phyloP scores from a whole-genome alignment of 192 early-diverging fungal genomes.

The Entomortierella chlamydospora region DNA sequence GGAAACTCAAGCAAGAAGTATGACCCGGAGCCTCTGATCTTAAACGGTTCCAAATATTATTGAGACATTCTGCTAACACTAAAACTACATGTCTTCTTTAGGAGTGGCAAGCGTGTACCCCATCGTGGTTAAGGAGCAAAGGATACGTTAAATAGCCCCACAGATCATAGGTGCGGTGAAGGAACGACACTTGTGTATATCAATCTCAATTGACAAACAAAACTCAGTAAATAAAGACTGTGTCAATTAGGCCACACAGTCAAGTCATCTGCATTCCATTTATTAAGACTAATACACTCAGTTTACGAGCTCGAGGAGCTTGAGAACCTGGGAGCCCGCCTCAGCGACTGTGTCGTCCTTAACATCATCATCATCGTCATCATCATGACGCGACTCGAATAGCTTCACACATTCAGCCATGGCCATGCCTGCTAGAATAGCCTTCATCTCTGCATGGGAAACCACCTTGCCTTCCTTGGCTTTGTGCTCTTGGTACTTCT shows the following conservation, averaged over 20 bases:
- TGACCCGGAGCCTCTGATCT: background rate
- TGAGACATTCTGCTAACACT: too few species aligned
- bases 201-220: too few species aligned
- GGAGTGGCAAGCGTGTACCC: constrained; percentile 33
- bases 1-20: constrained; percentile 24
- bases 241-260: too few species aligned
- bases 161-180: background rate
- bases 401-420: constrained; percentile 58
- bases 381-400: constrained; percentile 34
- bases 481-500: constrained; percentile 42
- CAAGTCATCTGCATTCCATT: too few species aligned
- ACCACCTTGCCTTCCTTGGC: constrained; percentile 42
- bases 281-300: too few species aligned
- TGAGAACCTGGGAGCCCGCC: constrained; percentile 51
- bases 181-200: too few species aligned
- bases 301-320: constrained; percentile 50
- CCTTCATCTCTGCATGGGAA: constrained; percentile 51
- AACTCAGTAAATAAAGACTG: background rate
- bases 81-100: background rate
- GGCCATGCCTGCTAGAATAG: constrained; percentile 52
- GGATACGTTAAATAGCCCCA: background rate
- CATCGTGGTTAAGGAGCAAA: constrained; percentile 22
- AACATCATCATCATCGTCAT: constrained; percentile 44
- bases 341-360: constrained; percentile 49
- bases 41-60: too few species aligned